Conservation (phyloP, 345 rosid species). For the Schrenkiella parvula region DNA sequence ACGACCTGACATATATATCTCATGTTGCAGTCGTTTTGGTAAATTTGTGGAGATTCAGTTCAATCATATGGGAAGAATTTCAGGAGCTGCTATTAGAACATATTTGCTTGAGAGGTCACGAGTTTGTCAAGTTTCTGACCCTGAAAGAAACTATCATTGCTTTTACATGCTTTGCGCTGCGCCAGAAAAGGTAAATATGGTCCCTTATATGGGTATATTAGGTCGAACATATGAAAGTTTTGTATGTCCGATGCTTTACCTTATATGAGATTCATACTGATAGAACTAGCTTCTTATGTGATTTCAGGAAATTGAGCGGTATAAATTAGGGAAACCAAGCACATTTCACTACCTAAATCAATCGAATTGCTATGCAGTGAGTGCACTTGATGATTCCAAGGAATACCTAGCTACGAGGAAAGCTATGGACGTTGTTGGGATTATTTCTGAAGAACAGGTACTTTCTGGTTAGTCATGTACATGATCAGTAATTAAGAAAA, state of each 20-base stretch:
- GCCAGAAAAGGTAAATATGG: constrained; percentile 60
- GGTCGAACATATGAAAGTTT: constrained; percentile 1
- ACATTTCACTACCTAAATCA: constrained; percentile 89
- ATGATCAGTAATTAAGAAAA: constrained; percentile 16
- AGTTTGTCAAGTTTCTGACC: constrained; percentile 98
- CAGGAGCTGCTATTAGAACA: constrained; percentile 98
- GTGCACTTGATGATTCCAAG: constrained; percentile 66
- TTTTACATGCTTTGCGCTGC: constrained; percentile 99
- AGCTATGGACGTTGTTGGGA: constrained; percentile 97
- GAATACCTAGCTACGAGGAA: constrained; percentile 76
- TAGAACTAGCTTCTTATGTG: constrained; percentile 5
- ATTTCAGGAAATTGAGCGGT: constrained; percentile 66
- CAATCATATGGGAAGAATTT: constrained; percentile 74
- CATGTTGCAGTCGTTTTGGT: constrained; percentile 84
- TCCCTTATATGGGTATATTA: constrained; percentile 16
- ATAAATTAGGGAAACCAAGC: constrained; percentile 73
- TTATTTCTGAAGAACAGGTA: constrained; percentile 80
- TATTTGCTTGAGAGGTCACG: constrained; percentile 95
- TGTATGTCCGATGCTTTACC: constrained; percentile 8
- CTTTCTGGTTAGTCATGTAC: neutral
- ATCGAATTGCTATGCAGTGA: constrained; percentile 71
- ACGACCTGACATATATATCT: constrained; percentile 12
- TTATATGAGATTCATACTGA: constrained; percentile 11
- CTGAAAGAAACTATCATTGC: constrained; percentile 98
- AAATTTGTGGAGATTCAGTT: constrained; percentile 97